Evolutionary conservation across 805 yeast genomes (phyloP), one percentile per base, ranked within the genome.

Genomic region (fission yeast (Schizosaccharomyces pombe)): DNA sequence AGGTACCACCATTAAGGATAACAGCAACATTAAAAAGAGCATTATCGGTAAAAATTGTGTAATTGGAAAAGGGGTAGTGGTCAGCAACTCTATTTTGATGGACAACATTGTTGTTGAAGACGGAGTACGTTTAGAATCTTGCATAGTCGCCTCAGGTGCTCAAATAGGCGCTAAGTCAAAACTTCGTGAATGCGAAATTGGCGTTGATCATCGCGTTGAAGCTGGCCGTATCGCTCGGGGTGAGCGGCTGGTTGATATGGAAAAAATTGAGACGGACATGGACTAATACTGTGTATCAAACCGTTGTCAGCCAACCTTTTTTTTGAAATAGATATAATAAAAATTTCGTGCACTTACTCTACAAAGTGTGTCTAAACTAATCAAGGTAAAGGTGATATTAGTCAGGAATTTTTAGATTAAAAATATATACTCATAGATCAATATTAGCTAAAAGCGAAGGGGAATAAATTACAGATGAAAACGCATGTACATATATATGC

Each of bases 41-140:
- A 84, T 85, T 14, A 72, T 91, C 30, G 95, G 95, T 4, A 66
- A 71, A 9, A 73, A 75, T 60, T 84, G 94, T 67, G 68, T 59
- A 16, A 77, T 93, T 54, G 98, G 98, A 39, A 80, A 78, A 62
- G 76, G 85, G 57, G 89, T 94, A 66, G 79, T 91, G 60, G 74
- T 91, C 56, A 82, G 86, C 1, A 97, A 95, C 1, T 85, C 87
- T 60, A 78, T 91, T 12, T 62, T 91, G 4, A 70, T 85, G 53
- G 82, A 82, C 61, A 75, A 76, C 54, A 93, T 80, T 24, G 67
- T 67, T 0, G 69, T 91, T 37, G 94, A 77, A 52, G 95, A 89
- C 65, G 31, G 33, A 29, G 53, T 32, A 5, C 53, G 53, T n/a
- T 28, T 49, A 19, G 53, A 49, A 12, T 24, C 37, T 30, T 49